Evolutionary conservation across 495 filamentous ascomycete genomes (phyloP), one percentile per base, ranked within the genome.

Genomic region (Penicillium malachiteum): DNA sequence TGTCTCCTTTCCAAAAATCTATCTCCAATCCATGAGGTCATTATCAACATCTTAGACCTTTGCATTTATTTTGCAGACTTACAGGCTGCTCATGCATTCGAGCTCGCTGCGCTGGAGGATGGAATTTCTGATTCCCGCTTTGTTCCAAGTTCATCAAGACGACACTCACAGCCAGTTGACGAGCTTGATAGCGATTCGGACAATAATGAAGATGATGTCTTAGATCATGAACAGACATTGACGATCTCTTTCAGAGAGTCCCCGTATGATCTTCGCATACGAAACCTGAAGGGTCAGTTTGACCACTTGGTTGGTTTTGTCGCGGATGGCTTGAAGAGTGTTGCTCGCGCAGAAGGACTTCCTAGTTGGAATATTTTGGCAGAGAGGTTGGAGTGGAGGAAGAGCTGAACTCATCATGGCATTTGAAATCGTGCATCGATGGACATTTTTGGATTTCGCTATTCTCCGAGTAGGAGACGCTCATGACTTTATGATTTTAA

Each of bases 1-100:
- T 81, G 85, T 45, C 79, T 93, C 8, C 79, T 96, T 0, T 81
- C 86, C 0, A 57, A 75, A 5, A 84, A 84, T 57, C 72, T 91
- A 12, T 66, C 75, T 13, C 83, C 85, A 0, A 85, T 92, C 41
- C 79, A 84, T 50, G 76, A 88, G 58, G 79, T 80, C 17, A 83
- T 90, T 31, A 72, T 88, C 21, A 80, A 83, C 30, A 70, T 92
- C 0, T 79, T 92, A 6, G 81, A 85, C 60, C 63, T 86, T 5
- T 79, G 73, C 32, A 67, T 84, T 38, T 55, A 71, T 39, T 80
- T 85, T 37, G 73, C 76, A 14, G 78, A 83, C 58, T 55, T 76
- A 6, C 75, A 80, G 56, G 54, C 63, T 13, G 64, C 60, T 3
- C 69, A 68, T 18, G 50, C 52, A 18, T 41, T 46, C 17, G 51